Conservation (phyloP, 2,329 filamentous ascomycete genomes). For the Nemania serpens region DNA sequence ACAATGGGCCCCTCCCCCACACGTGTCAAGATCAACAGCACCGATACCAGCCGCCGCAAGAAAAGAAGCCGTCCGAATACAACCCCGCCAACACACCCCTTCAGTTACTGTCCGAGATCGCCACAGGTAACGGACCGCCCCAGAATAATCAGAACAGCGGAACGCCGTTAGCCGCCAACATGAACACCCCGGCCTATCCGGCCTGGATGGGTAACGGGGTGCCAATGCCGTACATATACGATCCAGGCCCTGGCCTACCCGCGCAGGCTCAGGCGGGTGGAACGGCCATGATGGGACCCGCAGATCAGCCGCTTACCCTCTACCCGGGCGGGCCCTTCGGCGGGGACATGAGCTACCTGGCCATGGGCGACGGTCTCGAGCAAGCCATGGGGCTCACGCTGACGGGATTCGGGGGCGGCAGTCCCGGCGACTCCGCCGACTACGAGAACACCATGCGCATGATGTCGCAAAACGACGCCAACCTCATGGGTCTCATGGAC, state of each 20-base stretch:
- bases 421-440: slow-evolving; percentile 31
- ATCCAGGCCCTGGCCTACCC: slow-evolving; percentile 30
- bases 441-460: slow-evolving; percentile 37
- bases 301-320: slow-evolving; percentile 30
- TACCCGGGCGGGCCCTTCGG: slow-evolving; percentile 40
- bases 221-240: slow-evolving; percentile 46
- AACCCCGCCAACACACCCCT: slow-evolving; percentile 55
- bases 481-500: slow-evolving; percentile 29
- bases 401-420: slow-evolving; percentile 42
- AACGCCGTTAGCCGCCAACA: slow-evolving; percentile 27
- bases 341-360: slow-evolving; percentile 44
- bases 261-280: slow-evolving; percentile 7
- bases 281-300: slow-evolving; percentile 1
- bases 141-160: slow-evolving; percentile 27
- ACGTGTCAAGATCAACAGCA: slow-evolving; percentile 26
- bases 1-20: slow-evolving; percentile 4
- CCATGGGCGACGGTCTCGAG: slow-evolving; percentile 47
- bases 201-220: slow-evolving; percentile 29
- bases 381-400: slow-evolving; percentile 52
- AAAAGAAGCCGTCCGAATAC: slow-evolving; percentile 36
- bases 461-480: slow-evolving; percentile 35
- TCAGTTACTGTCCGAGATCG: slow-evolving; percentile 61
- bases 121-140: slow-evolving; percentile 49
- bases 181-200: slow-evolving; percentile 32
- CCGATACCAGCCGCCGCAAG: slow-evolving; percentile 30